phyloP scores from a whole-genome alignment of 2,329 filamentous ascomycete species.

The Ceratocystis papillata region DNA sequence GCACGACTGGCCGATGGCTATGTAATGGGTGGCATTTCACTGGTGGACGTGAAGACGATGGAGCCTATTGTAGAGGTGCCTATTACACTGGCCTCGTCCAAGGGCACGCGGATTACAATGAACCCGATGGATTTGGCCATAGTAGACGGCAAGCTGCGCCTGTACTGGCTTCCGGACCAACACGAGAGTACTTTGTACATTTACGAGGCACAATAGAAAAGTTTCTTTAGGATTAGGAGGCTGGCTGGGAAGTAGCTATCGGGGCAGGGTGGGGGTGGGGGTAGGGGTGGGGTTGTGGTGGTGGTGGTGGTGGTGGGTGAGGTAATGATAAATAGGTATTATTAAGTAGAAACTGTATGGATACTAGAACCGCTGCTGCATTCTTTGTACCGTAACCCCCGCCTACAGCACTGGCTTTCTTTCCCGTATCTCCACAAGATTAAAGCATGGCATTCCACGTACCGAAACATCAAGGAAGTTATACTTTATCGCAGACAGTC shows the following conservation, averaged over 20 bases:
- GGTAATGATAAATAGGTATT: conserved; percentile 6
- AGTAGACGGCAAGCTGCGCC: conserved; percentile 35
- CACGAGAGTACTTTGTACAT: conserved; percentile 38
- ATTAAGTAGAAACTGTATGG: neutral
- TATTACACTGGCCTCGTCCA: conserved; percentile 34
- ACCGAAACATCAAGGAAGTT: neutral
- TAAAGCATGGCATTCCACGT: neutral
- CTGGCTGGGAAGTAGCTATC: too few species aligned
- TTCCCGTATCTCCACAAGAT: neutral
- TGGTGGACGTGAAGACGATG: conserved; percentile 39
- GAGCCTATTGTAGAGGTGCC: conserved; percentile 38
- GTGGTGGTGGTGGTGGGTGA: neutral
- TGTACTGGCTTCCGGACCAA: conserved; percentile 41
- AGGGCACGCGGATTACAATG: conserved; percentile 36
- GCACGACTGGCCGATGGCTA: conserved; percentile 29
- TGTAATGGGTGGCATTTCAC: conserved; percentile 37
- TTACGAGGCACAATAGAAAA: conserved; percentile 33
- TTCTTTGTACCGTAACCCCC: neutral
- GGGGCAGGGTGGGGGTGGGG: neutral
- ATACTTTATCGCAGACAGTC: neutral
- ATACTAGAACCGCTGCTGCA: neutral
- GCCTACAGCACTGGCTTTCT: conserved; percentile 1
- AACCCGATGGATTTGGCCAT: conserved; percentile 40
- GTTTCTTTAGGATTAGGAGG: conserved; percentile 5
- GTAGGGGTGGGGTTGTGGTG: neutral